Base-by-base conservation (phyloP, 352 stramenopile species). In the Plasmopara halstedii region DNA sequence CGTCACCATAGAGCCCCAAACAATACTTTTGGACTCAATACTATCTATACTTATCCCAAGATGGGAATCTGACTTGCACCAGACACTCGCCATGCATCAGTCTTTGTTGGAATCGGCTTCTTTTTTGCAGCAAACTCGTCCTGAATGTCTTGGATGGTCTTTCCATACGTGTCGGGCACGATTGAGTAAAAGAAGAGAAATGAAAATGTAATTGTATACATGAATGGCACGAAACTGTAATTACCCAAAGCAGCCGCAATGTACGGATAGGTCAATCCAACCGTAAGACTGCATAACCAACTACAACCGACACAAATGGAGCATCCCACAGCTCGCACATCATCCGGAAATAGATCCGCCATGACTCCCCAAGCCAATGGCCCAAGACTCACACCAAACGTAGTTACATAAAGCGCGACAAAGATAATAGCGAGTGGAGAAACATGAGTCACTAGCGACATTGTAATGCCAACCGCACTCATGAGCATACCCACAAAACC, bases 401-500 rank as follows among this genome's bases (percentile, higher is more conserved):
- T 35, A 7, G 31, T 35, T 18, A 35, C 31, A 13, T 35, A 35
- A 7, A 35, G 31, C 6, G 31, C 31, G 2, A 13, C 15, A 35
- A 35, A 35, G 7, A 35, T 13, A 35, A 35, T 35, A 14, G 31
- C 31, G 15, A 35, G 31, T 35, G 31, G 8, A 6, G 31, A 13
- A 17, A 35, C 5, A 17, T 4, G 14, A 15, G 8, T 13, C 4
- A 14, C 31, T 3, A 35, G 31, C 8, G 31, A 8, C n/a, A 13
- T 13, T 18, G 31, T 18, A 8, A 35, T 35, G 13, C 31, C 31
- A 35, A 13, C 31, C 4, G 31, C 31, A 17, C 31, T 75, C 5
- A 56, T 11, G 10, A 80, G 58, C 70, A 88, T 88, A 17, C 58
- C 64, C 9, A 47, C 20, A 35, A 77, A 60, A 2, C 75, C 70